Conservation (phyloP, 2,329 filamentous ascomycete genomes). For the Tolypocladium tropicale region DNA sequence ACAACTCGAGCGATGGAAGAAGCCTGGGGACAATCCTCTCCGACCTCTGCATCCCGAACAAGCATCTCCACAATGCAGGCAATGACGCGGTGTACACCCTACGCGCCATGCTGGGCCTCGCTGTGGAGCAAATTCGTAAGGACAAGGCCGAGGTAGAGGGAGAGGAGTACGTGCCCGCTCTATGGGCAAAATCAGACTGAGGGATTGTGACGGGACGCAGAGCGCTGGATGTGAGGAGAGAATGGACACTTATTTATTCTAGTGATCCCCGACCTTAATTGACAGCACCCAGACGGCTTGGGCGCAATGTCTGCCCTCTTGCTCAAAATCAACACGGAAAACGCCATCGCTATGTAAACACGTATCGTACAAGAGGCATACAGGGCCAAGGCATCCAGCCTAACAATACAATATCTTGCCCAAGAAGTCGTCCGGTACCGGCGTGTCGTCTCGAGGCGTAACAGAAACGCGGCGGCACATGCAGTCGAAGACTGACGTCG, state of each 20-base stretch:
- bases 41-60: slow-evolving; percentile 51
- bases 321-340: slow-evolving; percentile 17
- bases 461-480: not conserved
- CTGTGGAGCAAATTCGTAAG: slow-evolving; percentile 13
- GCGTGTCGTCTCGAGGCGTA: not conserved
- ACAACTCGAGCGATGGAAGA: slow-evolving; percentile 38
- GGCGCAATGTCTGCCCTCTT: not conserved
- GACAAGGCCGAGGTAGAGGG: slow-evolving; percentile 8
- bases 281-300: not conserved
- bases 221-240: slow-evolving; percentile 1
- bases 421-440: not conserved
- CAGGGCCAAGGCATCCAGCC: slow-evolving; percentile 3
- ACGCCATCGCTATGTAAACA: slow-evolving; percentile 36
- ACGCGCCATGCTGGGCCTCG: slow-evolving; percentile 53
- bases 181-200: not conserved
- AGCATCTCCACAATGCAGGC: slow-evolving; percentile 73
- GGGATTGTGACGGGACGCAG: not conserved
- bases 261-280: not conserved
- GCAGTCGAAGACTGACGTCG: not conserved
- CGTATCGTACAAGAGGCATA: slow-evolving; percentile 25
- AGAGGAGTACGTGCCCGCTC: slow-evolving; percentile 7
- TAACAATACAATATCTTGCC: not conserved
- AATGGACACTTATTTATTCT: not conserved
- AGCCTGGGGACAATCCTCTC: slow-evolving; percentile 52
- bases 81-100: slow-evolving; percentile 80